These are phyloP conservation scores for Persicaria maculosa DNA, from an alignment of 148 eudicot species.

Conservation along the genomic window DNA sequence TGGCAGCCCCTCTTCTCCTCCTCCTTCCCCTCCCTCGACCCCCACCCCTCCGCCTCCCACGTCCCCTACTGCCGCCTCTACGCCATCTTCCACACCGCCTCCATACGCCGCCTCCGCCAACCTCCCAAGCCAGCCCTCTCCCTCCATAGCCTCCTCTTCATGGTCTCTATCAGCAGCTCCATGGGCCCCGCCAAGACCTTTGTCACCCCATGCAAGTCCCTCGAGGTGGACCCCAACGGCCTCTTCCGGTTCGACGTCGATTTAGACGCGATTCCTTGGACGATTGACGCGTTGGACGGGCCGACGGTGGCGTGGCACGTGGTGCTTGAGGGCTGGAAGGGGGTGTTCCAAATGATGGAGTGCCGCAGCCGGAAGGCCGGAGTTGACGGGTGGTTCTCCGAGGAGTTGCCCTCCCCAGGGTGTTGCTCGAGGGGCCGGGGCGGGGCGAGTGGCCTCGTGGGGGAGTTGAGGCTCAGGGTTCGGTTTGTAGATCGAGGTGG, in stretches of 20 bases:
- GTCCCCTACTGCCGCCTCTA: conserved; percentile 34
- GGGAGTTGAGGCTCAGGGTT: conserved; percentile 47
- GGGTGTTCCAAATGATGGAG: conserved; percentile 55
- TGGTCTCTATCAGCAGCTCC: conserved; percentile 21
- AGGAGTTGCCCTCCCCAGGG: conserved; percentile 60
- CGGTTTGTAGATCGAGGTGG: conserved; percentile 11
- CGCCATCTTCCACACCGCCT: conserved; percentile 37
- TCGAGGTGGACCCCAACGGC: conserved; percentile 28
- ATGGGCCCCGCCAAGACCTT: conserved; percentile 8
- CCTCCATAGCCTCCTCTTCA: conserved; percentile 34
- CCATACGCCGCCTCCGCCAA: conserved; percentile 23
- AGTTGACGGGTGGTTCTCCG: conserved; percentile 59
- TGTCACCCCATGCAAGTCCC: conserved; percentile 27
- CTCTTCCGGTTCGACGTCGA: conserved; percentile 50
- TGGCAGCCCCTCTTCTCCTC: conserved; percentile 50
- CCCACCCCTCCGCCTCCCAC: conserved; percentile 22
- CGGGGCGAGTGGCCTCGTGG: conserved; percentile 46
- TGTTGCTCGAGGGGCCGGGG: conserved; percentile 34
- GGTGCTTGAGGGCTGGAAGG: conserved; percentile 39
- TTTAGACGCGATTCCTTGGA: conserved; percentile 11
- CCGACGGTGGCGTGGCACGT: conserved; percentile 52
- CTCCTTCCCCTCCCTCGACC: conserved; percentile 47
- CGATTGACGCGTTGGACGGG: conserved; percentile 27
- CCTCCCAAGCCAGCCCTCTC: conserved; percentile 39
- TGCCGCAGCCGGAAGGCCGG: conserved; percentile 38